Conservation (phyloP, 2,329 filamentous ascomycete species). For the Hypoxylon sp. region DNA sequence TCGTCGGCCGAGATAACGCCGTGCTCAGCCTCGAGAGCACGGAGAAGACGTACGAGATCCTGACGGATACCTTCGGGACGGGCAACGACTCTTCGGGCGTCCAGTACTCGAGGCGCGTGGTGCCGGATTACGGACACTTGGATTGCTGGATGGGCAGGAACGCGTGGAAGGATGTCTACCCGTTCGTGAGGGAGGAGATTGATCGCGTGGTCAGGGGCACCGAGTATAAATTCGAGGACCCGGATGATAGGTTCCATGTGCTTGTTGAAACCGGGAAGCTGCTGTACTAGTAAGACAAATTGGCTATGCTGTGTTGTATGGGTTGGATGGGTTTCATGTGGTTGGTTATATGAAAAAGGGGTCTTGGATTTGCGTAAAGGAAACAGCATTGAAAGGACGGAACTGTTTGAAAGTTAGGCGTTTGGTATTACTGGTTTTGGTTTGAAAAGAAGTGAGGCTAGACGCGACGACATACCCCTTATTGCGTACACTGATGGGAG, state of each 20-base stretch:
- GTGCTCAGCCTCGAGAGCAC: conserved; percentile 69
- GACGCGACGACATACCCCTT: background rate
- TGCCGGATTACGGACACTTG: conserved; percentile 72
- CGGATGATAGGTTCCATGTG: conserved; percentile 59
- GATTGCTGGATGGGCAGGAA: conserved; percentile 75
- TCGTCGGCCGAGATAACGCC: conserved; percentile 69
- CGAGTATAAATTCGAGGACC: conserved; percentile 61
- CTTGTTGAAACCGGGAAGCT: conserved; percentile 61
- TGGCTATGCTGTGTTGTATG: background rate
- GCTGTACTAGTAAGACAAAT: conserved; percentile 52
- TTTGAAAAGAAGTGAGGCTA: background rate
- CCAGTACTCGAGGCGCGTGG: conserved; percentile 66
- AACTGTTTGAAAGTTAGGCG: background rate
- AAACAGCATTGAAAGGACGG: background rate
- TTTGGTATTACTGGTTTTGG: background rate
- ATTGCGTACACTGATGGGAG: background rate
- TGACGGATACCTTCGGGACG: conserved; percentile 67
- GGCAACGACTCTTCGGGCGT: conserved; percentile 51
- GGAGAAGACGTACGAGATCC: conserved; percentile 66
- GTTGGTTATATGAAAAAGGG: background rate
- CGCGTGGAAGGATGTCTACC: conserved; percentile 72
- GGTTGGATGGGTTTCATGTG: background rate
- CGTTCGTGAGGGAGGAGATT: conserved; percentile 68
- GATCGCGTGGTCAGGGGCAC: conserved; percentile 65
- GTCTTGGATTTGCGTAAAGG: background rate